A percentile compares a stretch with the other conserved stretches of the same genome.
These are phyloP conservation scores for Brassica napus DNA, from an alignment of 345 rosid genomes.

Conservation along the genomic window DNA sequence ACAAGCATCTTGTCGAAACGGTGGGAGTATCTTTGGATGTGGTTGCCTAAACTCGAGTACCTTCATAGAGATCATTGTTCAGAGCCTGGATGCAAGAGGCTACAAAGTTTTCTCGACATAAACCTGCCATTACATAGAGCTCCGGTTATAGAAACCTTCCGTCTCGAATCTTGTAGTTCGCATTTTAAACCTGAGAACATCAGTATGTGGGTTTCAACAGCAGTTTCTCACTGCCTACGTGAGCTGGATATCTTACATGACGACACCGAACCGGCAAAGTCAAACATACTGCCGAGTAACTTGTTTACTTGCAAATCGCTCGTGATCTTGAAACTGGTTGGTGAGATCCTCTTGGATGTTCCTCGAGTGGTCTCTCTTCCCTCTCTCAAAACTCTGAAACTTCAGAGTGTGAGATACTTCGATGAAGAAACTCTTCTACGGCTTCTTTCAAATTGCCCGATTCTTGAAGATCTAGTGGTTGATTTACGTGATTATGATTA, in stretches of 20 bases:
- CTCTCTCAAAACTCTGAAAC: background rate
- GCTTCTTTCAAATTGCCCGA: background rate
- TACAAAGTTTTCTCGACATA: background rate
- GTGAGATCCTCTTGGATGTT: background rate
- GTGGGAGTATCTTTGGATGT: background rate
- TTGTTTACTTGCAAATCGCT: background rate
- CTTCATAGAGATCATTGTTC: background rate
- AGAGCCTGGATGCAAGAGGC: background rate
- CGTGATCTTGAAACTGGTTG: background rate
- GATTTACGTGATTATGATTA: rapidly evolving
- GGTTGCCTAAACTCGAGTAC: background rate
- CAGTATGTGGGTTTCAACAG: background rate
- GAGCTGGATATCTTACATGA: background rate
- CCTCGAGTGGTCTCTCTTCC: constrained; percentile 8
- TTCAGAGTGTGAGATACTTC: background rate
- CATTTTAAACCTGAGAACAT: background rate
- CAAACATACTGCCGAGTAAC: background rate
- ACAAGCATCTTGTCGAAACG: background rate
- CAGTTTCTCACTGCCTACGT: background rate
- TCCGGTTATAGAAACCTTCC: background rate
- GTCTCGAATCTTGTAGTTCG: background rate
- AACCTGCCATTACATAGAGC: background rate
- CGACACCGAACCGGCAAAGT: rapidly evolving
- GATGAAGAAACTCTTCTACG: background rate
- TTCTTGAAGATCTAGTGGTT: background rate